Base-by-base conservation (phyloP, 2,329 filamentous ascomycete species). In the Aspergillus flavus region DNA sequence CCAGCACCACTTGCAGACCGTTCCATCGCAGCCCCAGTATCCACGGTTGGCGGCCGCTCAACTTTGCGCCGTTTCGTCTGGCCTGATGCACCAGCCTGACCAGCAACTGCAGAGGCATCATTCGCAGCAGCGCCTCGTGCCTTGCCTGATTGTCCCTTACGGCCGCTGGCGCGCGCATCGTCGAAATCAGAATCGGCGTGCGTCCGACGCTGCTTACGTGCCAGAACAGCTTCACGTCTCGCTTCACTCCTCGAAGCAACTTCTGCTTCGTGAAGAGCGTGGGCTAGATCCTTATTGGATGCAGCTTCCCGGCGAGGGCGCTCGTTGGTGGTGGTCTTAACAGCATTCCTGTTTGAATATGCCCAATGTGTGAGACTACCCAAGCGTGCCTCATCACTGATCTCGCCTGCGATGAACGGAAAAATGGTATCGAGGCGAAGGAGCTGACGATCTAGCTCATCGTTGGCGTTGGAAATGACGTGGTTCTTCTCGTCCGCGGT, bases 401-500 rank as follows among this genome's bases (percentile, higher is more conserved):
- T 92, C 77, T 99, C 95, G 64, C 85, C 84, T 67, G 96, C 91
- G 62, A 98, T 87, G 78, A 94, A 89, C 23, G 93, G 90, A 85
- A 91, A 96, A 36, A 96, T 90, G 70, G 91, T 90, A 75, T 97
- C 91, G 73, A 97, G 88, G 58, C 96, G 92, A 64, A 86, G 82
- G 41, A 97, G 85, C 73, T 97, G 93, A 74, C 91, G 92, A 68
- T 92, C 88, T 14, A 98, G 87, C 53, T 94, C 92, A 70, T 96
- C 92, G 72, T 94, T 95, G 60, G 95, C 94, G 19, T 94, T 96
- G 43, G 92, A 91, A 61, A 98, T 91, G 70, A 99, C 95, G 70
- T 97, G 94, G 69, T 97, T 97, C 81, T 99, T 99, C 80, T 99
- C 95, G 74, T 99, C 95, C 43, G 98, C 86, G 1, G 94, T 94